Conservation (phyloP, 805 yeast species). For the Yamadazyma kitorensis region DNA sequence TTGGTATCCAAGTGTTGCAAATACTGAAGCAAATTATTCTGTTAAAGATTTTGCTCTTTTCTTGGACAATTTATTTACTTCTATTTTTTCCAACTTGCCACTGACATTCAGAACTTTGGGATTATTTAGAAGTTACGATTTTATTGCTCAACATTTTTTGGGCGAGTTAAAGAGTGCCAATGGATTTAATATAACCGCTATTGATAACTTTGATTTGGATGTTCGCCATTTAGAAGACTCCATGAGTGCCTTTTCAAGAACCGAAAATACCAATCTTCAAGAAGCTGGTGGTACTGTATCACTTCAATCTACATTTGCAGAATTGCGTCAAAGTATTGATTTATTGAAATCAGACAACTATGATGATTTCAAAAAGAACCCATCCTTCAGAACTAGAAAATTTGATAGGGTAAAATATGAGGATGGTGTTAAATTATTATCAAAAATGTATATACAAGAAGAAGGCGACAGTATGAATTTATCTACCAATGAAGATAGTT, state of each 20-base stretch:
- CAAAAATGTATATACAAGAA: conserved; percentile 42
- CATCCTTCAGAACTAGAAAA: conserved; percentile 43
- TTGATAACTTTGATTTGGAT: conserved; percentile 75
- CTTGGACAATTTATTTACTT: conserved; percentile 78
- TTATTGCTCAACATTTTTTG: conserved; percentile 69
- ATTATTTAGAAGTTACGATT: conserved; percentile 84
- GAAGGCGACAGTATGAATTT: conserved; percentile 13
- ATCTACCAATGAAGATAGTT: conserved; percentile 10
- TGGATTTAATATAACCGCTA: conserved; percentile 56
- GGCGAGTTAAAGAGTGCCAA: conserved; percentile 55
- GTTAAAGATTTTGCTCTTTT: conserved; percentile 83
- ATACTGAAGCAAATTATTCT: conserved; percentile 65
- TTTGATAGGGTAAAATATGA: conserved; percentile 75
- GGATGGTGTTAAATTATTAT: conserved; percentile 59
- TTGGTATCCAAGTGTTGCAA: conserved; percentile 59
- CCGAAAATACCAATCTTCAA: conserved; percentile 13
- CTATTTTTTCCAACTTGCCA: conserved; percentile 82
- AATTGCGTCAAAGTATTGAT: conserved; percentile 76
- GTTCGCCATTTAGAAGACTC: conserved; percentile 69
- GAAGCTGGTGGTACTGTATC: conserved; percentile 42
- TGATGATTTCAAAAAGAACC: conserved; percentile 59
- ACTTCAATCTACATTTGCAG: conserved; percentile 70
- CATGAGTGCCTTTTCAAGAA: conserved; percentile 36
- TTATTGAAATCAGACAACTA: conserved; percentile 61
- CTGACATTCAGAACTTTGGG: conserved; percentile 71